Percentiles rank a stretch among this genome's conserved stretches.
These are phyloP conservation scores for Passalora sequoiae DNA, from an alignment of 2,329 filamentous ascomycete species.

Conservation along the genomic window DNA sequence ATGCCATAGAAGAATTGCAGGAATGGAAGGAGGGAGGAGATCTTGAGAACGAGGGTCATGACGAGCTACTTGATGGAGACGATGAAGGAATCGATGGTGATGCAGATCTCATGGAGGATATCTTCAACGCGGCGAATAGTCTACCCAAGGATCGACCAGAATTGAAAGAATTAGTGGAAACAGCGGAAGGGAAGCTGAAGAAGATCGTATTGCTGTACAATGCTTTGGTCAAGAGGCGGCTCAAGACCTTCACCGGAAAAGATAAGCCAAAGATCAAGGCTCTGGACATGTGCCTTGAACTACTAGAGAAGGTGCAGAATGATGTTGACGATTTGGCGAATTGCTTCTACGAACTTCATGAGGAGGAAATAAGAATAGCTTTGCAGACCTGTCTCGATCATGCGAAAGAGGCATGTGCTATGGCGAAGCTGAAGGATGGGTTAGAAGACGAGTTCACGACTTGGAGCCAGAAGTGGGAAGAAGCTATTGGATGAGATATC, in stretches of 20 bases:
- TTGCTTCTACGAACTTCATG: slow-evolving; percentile 66
- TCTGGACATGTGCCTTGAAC: slow-evolving; percentile 52
- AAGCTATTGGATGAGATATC: slow-evolving; percentile 27
- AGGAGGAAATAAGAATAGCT: slow-evolving; percentile 52
- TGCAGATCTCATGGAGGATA: slow-evolving; percentile 57
- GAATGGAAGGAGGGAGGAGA: slow-evolving; percentile 71
- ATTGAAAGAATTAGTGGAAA: slow-evolving; percentile 62
- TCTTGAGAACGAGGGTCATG: slow-evolving; percentile 37
- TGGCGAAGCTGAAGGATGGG: slow-evolving; percentile 55
- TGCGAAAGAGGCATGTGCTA: slow-evolving; percentile 52
- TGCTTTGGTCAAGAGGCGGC: slow-evolving; percentile 63
- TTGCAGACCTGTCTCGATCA: slow-evolving; percentile 58
- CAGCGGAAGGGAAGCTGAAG: slow-evolving; percentile 59
- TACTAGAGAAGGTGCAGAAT: slow-evolving; percentile 59
- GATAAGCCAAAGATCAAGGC: slow-evolving; percentile 18
- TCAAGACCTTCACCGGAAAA: slow-evolving; percentile 43
- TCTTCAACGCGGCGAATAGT: slow-evolving; percentile 58
- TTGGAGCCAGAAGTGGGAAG: slow-evolving; percentile 61
- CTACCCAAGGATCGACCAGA: slow-evolving; percentile 62
- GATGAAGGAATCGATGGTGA: slow-evolving; percentile 38
- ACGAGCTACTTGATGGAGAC: slow-evolving; percentile 35
- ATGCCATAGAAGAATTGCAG: slow-evolving; percentile 79
- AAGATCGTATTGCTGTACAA: slow-evolving; percentile 64
- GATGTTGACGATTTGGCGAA: slow-evolving; percentile 65
- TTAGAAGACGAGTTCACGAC: slow-evolving; percentile 69